Evolutionary conservation across 2,329 filamentous ascomycete genomes (phyloP), one percentile per base, ranked within the genome.

Genomic region (Penicillium sp.): DNA sequence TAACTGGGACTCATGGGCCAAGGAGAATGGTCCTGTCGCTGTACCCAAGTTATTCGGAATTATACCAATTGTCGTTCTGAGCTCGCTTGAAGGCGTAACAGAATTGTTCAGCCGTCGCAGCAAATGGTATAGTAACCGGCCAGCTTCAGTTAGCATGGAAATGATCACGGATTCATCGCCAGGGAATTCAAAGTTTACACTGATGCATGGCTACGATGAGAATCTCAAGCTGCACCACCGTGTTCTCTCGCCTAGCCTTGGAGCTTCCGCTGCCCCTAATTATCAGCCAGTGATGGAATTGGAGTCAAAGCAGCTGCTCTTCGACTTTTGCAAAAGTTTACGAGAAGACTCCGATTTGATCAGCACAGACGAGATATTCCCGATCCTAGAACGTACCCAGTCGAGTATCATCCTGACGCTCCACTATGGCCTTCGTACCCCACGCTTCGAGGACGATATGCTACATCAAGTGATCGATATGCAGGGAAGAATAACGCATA

Each of bases 151-250:
- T 9, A 72, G 66, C 33, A 70, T 67, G 56, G 75, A 75, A 31
- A 74, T 75, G 34, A 74, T 82, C 47, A 67, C 62, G 1, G 57
- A 48, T 9, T 61, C 64, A 10, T 18, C 51, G 10, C 59, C 54
- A 2, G 65, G 65, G 1, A 48, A 51, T 26, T 67, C 62, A 1
- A 55, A 56, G 11, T 67, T 67, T 36, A 67, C 63, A 14, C 66
- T 83, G 26, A 79, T 82, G 33, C 79, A 82, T 59, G 78, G 78
- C 4, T 79, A 82, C 62, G 79, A 80, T 43, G 80, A 81, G 50
- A 72, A 75, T 19, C 82, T 79, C 72, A 77, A 72, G 42, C 63
- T 77, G 8, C 69, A 80, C 34, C 71, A 80, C 34, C 77, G 74
- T 44, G 69, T 80, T 8, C 67, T 79, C 2, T 73, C 79, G 50